Base-by-base conservation (phyloP, 2,329 filamentous ascomycete genomes). In the Emergomyces pasteurianus region DNA sequence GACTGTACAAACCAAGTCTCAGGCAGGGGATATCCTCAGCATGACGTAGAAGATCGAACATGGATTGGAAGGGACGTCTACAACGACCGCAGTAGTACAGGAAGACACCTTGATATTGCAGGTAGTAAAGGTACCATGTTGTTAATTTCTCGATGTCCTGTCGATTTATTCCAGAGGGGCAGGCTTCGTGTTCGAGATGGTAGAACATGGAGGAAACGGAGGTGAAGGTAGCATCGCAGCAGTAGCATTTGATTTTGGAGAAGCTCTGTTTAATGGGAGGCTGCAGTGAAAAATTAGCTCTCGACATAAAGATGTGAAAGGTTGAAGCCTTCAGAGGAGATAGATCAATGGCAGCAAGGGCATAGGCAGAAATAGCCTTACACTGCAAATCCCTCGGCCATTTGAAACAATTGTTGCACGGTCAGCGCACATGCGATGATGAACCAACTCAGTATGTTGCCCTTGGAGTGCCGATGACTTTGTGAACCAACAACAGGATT, bases 401-500 rank as follows among this genome's bases (percentile, higher is more conserved):
- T 40, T 40, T 12, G 38, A 40, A 40, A 40, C 38, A 4, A 40
- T 16, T 40, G 12, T 40, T 40, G 38, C 38, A 40, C 38, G 3
- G 38, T 9, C 43, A 10, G 12, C 43, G n/a, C 43, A 47, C 9
- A 50, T 50, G 4, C 16, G n/a, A n/a, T n/a, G 23, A 50, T 50
- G 23, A 28, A 28, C 18, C 12, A 7, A 28, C 18, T 31, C 16
- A 4, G 2, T 50, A 50, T 50, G 47, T 10, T n/a, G 47, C 14
- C 16, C 16, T 18, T 16, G 28, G 4, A 52, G 10, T 28, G 31
- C 26, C 47, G 23, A 23, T 9, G 26, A 52, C 7, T 18, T 23
- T 6, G 64, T 63, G 53, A 63, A 66, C 63, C 63, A 67, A 50
- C 64, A 52, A 40, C 67, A 68, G 18, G 63, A 47, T 28, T 65